phyloP scores from a whole-genome alignment of 108 stramenopile genomes.

The Seminavis robusta region DNA sequence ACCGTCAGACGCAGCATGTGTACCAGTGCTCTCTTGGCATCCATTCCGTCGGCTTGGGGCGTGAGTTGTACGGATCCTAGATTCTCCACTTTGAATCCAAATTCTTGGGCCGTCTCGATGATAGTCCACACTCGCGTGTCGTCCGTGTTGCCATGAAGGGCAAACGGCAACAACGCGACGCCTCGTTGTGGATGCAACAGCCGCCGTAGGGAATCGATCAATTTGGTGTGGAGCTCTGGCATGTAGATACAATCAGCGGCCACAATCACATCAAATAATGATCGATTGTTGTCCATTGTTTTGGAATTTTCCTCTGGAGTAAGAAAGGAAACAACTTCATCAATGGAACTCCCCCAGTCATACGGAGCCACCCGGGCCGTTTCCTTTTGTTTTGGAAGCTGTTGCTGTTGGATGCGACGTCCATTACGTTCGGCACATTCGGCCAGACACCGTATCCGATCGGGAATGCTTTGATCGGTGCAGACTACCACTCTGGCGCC shows the following conservation, averaged over 20 bases:
- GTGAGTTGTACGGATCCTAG: slow-evolving; percentile 32
- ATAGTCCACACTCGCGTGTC: slow-evolving; percentile 42
- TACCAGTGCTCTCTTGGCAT: slow-evolving; percentile 30
- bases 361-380: slow-evolving; percentile 38
- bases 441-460: slow-evolving; percentile 43
- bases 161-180: slow-evolving; percentile 34
- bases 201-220: slow-evolving; percentile 27
- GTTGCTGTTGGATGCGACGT: slow-evolving; percentile 4
- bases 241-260: slow-evolving; percentile 52
- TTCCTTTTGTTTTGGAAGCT: slow-evolving; percentile 5
- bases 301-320: not conserved
- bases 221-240: slow-evolving; percentile 31
- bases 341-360: slow-evolving; percentile 30
- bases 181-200: slow-evolving; percentile 20
- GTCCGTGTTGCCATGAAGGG: slow-evolving; percentile 32
- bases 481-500: slow-evolving; percentile 42
- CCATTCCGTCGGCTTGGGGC: slow-evolving; percentile 28
- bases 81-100: slow-evolving; percentile 35
- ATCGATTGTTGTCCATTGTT: not conserved
- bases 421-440: slow-evolving; percentile 34
- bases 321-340: slow-evolving; percentile 14
- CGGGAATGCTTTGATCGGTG: slow-evolving; percentile 34
- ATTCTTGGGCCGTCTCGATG: slow-evolving; percentile 27
- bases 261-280: slow-evolving; percentile 33
- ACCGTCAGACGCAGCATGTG: slow-evolving; percentile 25